Evolutionary conservation across 139 green algal species (phyloP).

Genomic region (Coelastrella sp.): DNA sequence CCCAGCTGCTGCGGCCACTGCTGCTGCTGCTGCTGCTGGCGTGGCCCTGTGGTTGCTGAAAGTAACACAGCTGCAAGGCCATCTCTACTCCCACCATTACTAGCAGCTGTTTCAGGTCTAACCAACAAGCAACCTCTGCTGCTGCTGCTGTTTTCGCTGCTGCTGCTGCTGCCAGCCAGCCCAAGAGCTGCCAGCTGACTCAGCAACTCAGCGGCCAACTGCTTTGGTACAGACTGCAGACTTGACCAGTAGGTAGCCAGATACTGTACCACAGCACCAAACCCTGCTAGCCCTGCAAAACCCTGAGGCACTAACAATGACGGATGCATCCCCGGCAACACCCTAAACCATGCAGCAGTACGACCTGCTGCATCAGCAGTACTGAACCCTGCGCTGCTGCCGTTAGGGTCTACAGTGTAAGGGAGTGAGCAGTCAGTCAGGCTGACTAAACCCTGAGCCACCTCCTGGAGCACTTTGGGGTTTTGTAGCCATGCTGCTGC

Average conservation of each 20-base stretch:
- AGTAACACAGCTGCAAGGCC: neutral
- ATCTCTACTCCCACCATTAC: neutral
- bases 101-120: neutral
- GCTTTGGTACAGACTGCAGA: neutral
- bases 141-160: neutral
- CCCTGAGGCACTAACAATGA: neutral
- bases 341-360: neutral
- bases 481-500: neutral
- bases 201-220: neutral
- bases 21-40: slow-evolving; percentile 5
- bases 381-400: neutral
- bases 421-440: neutral
- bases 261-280: neutral
- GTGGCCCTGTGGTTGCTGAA: neutral
- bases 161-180: neutral
- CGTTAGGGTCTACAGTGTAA: neutral
- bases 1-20: slow-evolving; percentile 19
- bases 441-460: neutral
- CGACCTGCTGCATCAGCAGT: neutral
- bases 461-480: neutral
- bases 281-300: neutral
- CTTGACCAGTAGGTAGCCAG: neutral
- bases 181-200: neutral
- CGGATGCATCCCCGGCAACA: neutral
- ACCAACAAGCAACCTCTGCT: neutral